These are phyloP conservation scores for Curvularia sp. DNA, from an alignment of 2,329 filamentous ascomycete genomes.

Conservation along the genomic window DNA sequence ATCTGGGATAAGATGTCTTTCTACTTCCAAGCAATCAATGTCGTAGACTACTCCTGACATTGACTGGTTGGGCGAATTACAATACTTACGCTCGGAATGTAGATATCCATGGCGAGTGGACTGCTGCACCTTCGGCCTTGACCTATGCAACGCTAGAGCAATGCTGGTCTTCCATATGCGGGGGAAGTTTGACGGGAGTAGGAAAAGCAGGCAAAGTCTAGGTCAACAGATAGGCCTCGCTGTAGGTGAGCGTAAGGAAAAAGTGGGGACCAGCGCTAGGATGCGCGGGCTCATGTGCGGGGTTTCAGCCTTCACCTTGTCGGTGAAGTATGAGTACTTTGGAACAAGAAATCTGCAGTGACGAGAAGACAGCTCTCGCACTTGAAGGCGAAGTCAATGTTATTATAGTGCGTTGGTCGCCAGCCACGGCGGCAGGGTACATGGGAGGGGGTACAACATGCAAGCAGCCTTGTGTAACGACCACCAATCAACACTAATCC, in stretches of 20 bases:
- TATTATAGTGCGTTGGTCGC: not conserved
- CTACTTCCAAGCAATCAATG: no score
- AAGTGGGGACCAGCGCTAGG: conserved; percentile 19
- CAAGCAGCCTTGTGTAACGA: not conserved
- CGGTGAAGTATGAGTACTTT: not conserved
- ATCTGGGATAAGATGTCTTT: no score
- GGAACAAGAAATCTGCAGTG: not conserved
- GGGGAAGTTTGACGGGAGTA: not conserved
- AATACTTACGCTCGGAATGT: conserved; percentile 31
- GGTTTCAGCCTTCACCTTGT: conserved; percentile 7
- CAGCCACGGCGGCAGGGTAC: conserved; percentile 1
- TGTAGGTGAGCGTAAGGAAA: conserved; percentile 3
- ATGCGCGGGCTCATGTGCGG: conserved; percentile 17
- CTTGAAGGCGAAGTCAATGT: not conserved
- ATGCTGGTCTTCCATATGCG: not conserved
- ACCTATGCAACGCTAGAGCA: not conserved
- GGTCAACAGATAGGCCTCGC: conserved; percentile 1
- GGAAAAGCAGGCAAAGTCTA: not conserved
- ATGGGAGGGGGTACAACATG: not conserved
- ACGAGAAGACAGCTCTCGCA: not conserved
- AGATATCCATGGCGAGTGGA: conserved; percentile 34
- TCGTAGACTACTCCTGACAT: not conserved
- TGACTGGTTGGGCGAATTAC: not conserved
- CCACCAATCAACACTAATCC: not conserved
- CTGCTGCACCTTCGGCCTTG: conserved; percentile 1